A percentile compares a stretch with the other conserved stretches of the same genome.
These are phyloP conservation scores for Quercus suber DNA, from an alignment of 306 rosid species.

Conservation along the genomic window DNA sequence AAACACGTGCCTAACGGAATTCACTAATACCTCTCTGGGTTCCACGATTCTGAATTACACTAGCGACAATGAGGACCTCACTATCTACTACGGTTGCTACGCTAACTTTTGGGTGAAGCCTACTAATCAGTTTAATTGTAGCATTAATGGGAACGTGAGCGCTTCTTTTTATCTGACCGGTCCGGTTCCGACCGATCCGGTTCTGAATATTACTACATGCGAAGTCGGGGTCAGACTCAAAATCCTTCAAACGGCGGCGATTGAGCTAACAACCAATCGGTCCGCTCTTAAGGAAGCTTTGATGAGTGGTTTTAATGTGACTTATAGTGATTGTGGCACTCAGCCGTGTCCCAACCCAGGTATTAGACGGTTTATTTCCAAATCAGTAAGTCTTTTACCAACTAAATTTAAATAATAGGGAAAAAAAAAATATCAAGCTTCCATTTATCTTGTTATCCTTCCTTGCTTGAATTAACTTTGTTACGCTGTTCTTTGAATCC, in stretches of 20 bases:
- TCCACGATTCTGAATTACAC: constrained; percentile 14
- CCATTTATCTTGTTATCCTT: no score
- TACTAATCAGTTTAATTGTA: constrained; percentile 35
- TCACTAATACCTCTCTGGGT: constrained; percentile 33
- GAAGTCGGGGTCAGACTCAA: constrained; percentile 24
- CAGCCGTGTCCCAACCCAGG: constrained; percentile 25
- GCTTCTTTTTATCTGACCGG: constrained; percentile 50
- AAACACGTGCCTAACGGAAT: constrained; percentile 27
- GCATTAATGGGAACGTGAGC: neutral
- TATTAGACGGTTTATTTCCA: no score
- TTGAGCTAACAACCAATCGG: constrained; percentile 19
- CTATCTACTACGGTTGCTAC: constrained; percentile 38
- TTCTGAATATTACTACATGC: constrained; percentile 24
- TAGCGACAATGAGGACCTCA: constrained; percentile 34
- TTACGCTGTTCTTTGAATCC: no score
- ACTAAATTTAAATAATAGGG: no score
- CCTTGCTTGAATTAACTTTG: no score
- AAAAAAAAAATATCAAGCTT: no score
- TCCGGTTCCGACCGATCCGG: constrained; percentile 44
- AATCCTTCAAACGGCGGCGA: constrained; percentile 28
- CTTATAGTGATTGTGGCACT: constrained; percentile 24
- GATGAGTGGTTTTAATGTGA: constrained; percentile 55
- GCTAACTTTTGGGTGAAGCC: neutral
- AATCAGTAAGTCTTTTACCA: no score
- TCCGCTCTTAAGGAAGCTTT: constrained; percentile 46